Evolutionary conservation across 768 basidiomycete species (phyloP).

Genomic region (Coprinellus micaceus): DNA sequence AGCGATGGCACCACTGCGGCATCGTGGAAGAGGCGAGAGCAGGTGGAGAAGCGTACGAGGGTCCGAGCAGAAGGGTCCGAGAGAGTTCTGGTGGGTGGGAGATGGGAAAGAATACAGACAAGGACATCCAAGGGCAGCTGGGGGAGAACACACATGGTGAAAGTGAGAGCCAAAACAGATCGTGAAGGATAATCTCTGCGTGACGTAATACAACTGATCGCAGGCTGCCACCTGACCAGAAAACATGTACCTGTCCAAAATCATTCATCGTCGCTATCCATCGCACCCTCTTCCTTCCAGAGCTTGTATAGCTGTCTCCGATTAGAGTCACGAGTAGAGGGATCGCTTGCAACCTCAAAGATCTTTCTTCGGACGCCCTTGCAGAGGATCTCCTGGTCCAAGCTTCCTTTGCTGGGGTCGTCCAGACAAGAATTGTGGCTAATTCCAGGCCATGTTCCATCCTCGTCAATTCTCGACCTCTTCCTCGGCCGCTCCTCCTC

Average conservation of each 20-base stretch:
- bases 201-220: neutral
- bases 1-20: constrained; percentile 39
- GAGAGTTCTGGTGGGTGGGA: constrained; percentile 17
- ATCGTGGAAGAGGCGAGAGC: constrained; percentile 37
- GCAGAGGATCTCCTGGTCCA: neutral
- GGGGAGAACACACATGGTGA: constrained; percentile 10
- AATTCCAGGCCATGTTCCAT: constrained; percentile 39
- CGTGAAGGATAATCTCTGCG: neutral
- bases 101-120: constrained; percentile 20
- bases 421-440: constrained; percentile 52
- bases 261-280: constrained; percentile 24
- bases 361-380: constrained; percentile 50
- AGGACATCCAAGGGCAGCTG: constrained; percentile 29
- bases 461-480: constrained; percentile 40
- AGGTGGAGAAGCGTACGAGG: constrained; percentile 37
- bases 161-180: constrained; percentile 5
- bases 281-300: constrained; percentile 63
- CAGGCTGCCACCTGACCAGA: constrained; percentile 1
- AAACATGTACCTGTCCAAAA: constrained; percentile 5
- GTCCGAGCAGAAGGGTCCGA: constrained; percentile 17
- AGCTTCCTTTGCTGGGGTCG: constrained; percentile 36
- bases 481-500: constrained; percentile 43
- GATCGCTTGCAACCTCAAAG: neutral
- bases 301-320: constrained; percentile 61
- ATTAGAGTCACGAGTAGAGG: constrained; percentile 9